Evolutionary conservation across 2,329 filamentous ascomycete genomes (phyloP).

Genomic region (Clathrospora elynae): DNA sequence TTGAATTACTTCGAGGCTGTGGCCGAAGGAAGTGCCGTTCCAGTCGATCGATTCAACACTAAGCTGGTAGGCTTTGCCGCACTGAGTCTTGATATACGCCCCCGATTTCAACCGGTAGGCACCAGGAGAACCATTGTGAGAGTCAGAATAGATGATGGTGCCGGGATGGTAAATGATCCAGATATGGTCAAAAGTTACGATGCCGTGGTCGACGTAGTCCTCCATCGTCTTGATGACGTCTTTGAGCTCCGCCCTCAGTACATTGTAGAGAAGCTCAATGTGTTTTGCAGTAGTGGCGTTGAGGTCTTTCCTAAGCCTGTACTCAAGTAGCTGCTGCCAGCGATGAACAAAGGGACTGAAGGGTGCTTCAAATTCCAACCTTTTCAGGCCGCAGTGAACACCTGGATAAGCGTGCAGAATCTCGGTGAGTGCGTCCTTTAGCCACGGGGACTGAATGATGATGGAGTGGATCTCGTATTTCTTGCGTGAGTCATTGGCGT

Average conservation of each 20-base stretch:
- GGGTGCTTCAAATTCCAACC: constrained; percentile 64
- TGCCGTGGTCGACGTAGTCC: constrained; percentile 45
- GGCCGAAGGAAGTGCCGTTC: constrained; percentile 41
- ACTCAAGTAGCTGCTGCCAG: constrained; percentile 53
- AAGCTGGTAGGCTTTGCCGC: constrained; percentile 31
- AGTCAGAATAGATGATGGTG: constrained; percentile 27
- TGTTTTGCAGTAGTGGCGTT: constrained; percentile 40
- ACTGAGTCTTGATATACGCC: constrained; percentile 26
- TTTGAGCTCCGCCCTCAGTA: constrained; percentile 48
- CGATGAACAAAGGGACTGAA: constrained; percentile 70
- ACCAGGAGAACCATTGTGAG: constrained; percentile 28
- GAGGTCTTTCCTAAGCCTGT: constrained; percentile 20
- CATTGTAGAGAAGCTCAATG: constrained; percentile 44
- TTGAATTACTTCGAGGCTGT: constrained; percentile 23
- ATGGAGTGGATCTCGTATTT: constrained; percentile 66
- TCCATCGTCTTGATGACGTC: constrained; percentile 46
- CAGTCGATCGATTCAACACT: constrained; percentile 37
- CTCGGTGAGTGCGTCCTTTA: constrained; percentile 62
- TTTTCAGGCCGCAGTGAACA: constrained; percentile 63
- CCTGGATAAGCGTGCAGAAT: constrained; percentile 65
- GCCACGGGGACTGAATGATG: constrained; percentile 65
- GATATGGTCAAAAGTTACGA: constrained; percentile 48
- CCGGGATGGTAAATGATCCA: constrained; percentile 53
- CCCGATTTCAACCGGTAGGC: constrained; percentile 28
- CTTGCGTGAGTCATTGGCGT: constrained; percentile 59